Evolutionary conservation across 805 yeast genomes (phyloP), one percentile per base, ranked within the genome.

Genomic region (Ogataea sp.): DNA sequence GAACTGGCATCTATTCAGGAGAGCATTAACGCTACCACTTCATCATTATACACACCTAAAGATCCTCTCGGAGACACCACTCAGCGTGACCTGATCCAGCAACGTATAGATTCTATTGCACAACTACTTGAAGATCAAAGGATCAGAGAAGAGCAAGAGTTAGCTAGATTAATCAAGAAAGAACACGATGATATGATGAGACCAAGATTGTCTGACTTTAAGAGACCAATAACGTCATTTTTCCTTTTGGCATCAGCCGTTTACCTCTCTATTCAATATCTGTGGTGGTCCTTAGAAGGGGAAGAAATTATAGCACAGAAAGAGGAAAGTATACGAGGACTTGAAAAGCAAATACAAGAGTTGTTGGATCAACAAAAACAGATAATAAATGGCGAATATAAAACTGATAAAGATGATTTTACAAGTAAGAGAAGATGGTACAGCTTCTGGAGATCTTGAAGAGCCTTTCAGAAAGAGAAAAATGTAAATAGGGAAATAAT

Each of bases 121-220:
- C 18, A 45, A 36, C 43, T 48, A 31, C 41, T 57, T n/a, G 51
- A 46, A 23, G 44, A 43, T 25, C 56, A 54, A 33, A 36, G 43
- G 36, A 32, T 38, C 27, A 47, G 46, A 15, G 58, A 52, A 29
- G 56, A 49, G 20, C 45, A 39, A 3, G 48, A 40, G 37, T 47
- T 49, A 30, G 41, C 43, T 20, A 35, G 42, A 35, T 34, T 52
- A 17, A 25, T 44, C 6, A 39, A 40, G 20, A 45, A 47, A 30
- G 32, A 44, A 9, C 51, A 50, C 26, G 34, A 44, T 20, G 47
- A 53, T 39, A 35, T 47, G 3, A 28, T 42, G 6, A 55, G 54
- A 38, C 64, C 66, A 7, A 49, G 45, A 7, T 9, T 64, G 11
- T 20, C 46, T 2, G 65, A 64, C 40, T 63, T 59, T 40, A 55